Evolutionary conservation across 176 grass and related monocot genomes (phyloP).

Genomic region (Oryza nivara): DNA sequence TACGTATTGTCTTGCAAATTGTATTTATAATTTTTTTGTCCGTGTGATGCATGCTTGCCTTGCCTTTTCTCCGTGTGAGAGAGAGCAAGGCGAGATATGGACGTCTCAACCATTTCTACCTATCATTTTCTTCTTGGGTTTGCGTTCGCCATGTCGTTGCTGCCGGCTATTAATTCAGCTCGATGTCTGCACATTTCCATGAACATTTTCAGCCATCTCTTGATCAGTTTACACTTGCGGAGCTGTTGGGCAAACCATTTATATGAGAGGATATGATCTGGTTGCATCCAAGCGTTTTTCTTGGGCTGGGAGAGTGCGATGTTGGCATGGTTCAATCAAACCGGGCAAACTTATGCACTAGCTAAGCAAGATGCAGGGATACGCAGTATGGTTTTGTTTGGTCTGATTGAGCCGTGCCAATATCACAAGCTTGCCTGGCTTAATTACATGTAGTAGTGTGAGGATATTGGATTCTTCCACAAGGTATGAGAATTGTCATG

Average conservation of each 20-base stretch:
- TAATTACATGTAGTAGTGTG: not conserved
- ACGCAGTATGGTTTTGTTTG: not conserved
- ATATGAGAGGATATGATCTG: not conserved
- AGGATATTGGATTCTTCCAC: not conserved
- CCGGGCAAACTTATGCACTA: not conserved
- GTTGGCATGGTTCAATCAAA: constrained; percentile 81
- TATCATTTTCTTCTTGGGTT: not conserved
- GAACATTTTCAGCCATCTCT: not conserved
- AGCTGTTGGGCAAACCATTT: not conserved
- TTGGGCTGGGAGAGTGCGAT: constrained; percentile 55
- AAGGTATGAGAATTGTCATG: constrained; percentile 21
- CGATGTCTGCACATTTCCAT: not conserved
- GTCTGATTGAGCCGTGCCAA: constrained; percentile 84
- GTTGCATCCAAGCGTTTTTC: not conserved
- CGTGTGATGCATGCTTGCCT: constrained; percentile 31
- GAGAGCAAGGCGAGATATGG: constrained; percentile 38
- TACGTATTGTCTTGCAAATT: constrained; percentile 38
- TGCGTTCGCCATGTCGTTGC: not conserved
- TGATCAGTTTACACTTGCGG: not conserved
- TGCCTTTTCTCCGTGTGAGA: not conserved
- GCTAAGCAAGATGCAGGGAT: not conserved
- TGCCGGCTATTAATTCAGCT: constrained; percentile 48
- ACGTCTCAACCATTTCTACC: constrained; percentile 56
- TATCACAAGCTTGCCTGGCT: constrained; percentile 60
- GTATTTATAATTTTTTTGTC: constrained; percentile 30